Conservation (phyloP, 306 rosid species). For the Pterocarpus santalinus region DNA sequence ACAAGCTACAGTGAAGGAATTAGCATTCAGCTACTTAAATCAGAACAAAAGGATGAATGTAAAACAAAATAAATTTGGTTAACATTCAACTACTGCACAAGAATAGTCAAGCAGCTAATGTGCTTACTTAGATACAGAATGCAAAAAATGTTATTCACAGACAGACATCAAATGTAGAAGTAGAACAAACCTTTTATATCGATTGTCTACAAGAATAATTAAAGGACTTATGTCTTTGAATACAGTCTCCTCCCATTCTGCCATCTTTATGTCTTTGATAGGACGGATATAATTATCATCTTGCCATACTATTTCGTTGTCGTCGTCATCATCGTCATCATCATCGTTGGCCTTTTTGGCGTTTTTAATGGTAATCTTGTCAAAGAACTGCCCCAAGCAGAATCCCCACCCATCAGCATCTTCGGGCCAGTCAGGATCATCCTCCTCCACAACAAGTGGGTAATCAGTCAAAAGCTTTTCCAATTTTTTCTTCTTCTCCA, state of each 20-base stretch:
- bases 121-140: too few relatives aligned
- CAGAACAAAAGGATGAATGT: too few relatives aligned
- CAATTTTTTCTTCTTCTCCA: conserved; percentile 64
- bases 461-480: conserved; percentile 74
- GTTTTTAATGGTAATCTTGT: conserved; percentile 86
- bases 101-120: too few relatives aligned
- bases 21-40: too few relatives aligned
- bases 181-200: conserved; percentile 77
- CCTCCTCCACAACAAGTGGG: conserved; percentile 92
- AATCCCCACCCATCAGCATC: conserved; percentile 96
- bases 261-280: conserved; percentile 65
- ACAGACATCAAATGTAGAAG: too few relatives aligned
- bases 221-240: conserved; percentile 93
- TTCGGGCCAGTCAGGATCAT: conserved; percentile 95
- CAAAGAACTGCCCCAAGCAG: conserved; percentile 84
- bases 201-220: conserved; percentile 81
- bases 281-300: conserved; percentile 93
- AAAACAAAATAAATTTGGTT: too few relatives aligned
- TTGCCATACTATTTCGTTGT: conserved; percentile 68
- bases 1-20: too few relatives aligned
- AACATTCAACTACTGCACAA: too few relatives aligned
- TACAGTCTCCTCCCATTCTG: conserved; percentile 89
- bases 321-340: conserved; percentile 45
- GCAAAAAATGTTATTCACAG: too few relatives aligned
- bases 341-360: conserved; percentile 56